Conservation (phyloP, 257 asterid genomes). For the Solanum lycopersicoides region DNA sequence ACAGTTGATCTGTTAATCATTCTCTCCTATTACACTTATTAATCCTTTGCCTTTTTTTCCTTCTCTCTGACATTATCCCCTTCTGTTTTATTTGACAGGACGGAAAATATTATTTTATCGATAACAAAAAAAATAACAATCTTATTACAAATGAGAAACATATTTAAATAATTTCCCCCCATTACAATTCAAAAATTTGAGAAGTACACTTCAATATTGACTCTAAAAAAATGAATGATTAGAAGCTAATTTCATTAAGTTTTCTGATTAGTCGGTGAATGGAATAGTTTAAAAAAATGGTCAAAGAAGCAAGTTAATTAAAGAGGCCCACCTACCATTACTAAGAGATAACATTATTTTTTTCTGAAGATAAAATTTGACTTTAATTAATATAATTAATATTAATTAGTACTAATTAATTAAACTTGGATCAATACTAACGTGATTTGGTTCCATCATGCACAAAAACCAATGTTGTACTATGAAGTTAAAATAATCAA, state of each 20-base stretch:
- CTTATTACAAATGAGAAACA: too few species aligned
- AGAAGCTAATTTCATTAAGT: background rate
- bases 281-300: background rate
- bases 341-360: background rate
- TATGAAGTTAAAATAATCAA: background rate
- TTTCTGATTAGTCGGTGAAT: background rate
- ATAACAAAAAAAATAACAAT: too few species aligned
- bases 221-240: too few species aligned
- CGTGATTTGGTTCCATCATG: slow-evolving; percentile 5
- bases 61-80: too few species aligned
- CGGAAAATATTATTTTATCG: too few species aligned
- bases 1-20: too few species aligned
- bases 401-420: background rate
- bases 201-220: too few species aligned
- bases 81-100: too few species aligned
- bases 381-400: background rate
- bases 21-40: too few species aligned
- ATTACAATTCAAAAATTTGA: too few species aligned
- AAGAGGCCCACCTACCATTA: background rate
- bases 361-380: background rate
- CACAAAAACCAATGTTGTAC: background rate
- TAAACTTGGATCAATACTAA: background rate
- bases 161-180: too few species aligned
- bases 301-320: background rate
- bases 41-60: too few species aligned